phyloP scores from a whole-genome alignment of 1,284 basidiomycete species.

The Hymenochaete sp. region DNA sequence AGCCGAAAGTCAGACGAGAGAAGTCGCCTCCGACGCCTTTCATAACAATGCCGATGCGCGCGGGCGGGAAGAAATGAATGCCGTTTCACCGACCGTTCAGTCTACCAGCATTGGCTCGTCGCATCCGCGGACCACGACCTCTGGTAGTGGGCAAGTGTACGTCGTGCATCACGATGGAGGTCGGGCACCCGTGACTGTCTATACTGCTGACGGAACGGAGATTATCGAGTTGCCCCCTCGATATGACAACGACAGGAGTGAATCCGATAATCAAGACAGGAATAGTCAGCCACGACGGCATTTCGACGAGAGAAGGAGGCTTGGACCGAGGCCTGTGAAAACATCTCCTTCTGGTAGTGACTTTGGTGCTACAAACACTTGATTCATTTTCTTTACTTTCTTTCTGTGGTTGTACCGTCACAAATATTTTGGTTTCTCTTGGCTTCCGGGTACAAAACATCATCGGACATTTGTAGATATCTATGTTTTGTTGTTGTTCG shows the following conservation, averaged over 20 bases:
- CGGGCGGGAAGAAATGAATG: no score
- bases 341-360: not conserved
- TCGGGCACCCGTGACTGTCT: conserved; percentile 47
- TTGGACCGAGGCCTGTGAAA: conserved; percentile 5
- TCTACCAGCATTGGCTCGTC: not conserved
- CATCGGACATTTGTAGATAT: not conserved
- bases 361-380: no score
- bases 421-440: not conserved
- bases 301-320: conserved; percentile 6
- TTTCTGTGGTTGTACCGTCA: not conserved
- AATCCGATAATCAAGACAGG: not conserved
- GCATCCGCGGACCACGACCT: not conserved
- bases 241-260: conserved; percentile 28
- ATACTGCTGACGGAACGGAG: conserved; percentile 43
- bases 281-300: no score
- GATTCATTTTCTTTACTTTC: not conserved
- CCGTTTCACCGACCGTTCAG: no score
- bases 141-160: conserved; percentile 34
- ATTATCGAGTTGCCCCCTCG: conserved; percentile 50
- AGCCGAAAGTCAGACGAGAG: no score
- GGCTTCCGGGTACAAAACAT: not conserved
- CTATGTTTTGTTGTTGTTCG: not conserved
- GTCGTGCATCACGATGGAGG: conserved; percentile 53
- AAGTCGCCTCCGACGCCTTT: not conserved
- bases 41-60: conserved; percentile 10